Percentiles rank a stretch among this genome's conserved stretches.
These are phyloP conservation scores for Yamadazyma philogaea DNA, from an alignment of 805 yeast species.

Conservation along the genomic window DNA sequence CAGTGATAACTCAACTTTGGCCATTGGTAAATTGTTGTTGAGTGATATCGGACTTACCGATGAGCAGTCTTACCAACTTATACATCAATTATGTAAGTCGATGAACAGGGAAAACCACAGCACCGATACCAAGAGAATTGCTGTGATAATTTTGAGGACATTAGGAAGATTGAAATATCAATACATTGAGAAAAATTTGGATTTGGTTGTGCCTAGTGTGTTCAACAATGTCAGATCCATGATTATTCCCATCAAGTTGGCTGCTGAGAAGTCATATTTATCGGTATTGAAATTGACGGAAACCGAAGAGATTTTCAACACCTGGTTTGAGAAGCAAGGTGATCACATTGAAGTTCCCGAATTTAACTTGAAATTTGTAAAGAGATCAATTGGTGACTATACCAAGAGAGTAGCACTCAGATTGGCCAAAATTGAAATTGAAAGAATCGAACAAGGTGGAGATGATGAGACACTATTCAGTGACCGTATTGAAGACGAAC, in stretches of 20 bases:
- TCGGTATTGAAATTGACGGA: conserved; percentile 70
- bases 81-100: conserved; percentile 48
- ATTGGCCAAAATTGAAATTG: conserved; percentile 83
- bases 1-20: conserved; percentile 73
- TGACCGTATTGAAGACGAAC: conserved; percentile 82
- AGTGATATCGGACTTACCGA: conserved; percentile 43
- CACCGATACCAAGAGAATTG: conserved; percentile 72
- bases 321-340: conserved; percentile 56
- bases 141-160: conserved; percentile 74
- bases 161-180: conserved; percentile 59
- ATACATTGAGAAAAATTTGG: conserved; percentile 51
- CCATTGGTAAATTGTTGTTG: conserved; percentile 76
- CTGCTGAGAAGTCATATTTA: conserved; percentile 87
- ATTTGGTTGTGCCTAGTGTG: conserved; percentile 63
- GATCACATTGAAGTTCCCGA: conserved; percentile 35
- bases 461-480: conserved; percentile 81
- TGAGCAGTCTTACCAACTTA: conserved; percentile 40
- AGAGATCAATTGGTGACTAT: conserved; percentile 82
- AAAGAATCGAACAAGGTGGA: conserved; percentile 85
- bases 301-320: conserved; percentile 55
- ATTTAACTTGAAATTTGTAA: conserved; percentile 44
- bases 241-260: conserved; percentile 87
- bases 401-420: conserved; percentile 87
- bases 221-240: conserved; percentile 82
- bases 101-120: conserved; percentile 59